Percentiles rank a stretch among this genome's conserved stretches.
Evolutionary conservation across 441 rosid genomes (phyloP).

Genomic region (Euphorbia celastroides): DNA sequence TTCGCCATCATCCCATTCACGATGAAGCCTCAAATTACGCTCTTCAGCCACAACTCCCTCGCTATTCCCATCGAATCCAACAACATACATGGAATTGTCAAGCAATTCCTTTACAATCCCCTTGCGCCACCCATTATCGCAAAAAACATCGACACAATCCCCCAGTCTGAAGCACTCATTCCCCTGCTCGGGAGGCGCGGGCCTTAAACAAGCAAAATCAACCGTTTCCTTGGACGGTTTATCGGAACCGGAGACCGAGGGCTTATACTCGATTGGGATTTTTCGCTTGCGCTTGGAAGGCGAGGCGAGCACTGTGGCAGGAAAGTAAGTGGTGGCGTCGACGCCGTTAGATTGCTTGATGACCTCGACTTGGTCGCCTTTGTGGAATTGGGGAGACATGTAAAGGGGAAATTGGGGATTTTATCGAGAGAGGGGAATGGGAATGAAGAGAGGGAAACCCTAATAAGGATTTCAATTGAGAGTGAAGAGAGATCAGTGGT

Average conservation of each 20-base stretch:
- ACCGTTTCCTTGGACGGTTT: conserved; percentile 31
- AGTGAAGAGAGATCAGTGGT: background rate
- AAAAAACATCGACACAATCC: conserved; percentile 40
- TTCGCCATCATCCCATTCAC: conserved; percentile 42
- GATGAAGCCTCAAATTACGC: conserved; percentile 38
- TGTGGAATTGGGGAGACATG: conserved; percentile 14
- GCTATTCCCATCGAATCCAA: conserved; percentile 22
- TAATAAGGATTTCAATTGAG: background rate
- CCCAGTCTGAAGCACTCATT: conserved; percentile 26
- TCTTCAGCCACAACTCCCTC: conserved; percentile 26
- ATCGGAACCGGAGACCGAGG: background rate
- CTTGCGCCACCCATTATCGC: conserved; percentile 37
- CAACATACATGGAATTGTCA: conserved; percentile 34
- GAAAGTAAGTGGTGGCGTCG: conserved; percentile 22
- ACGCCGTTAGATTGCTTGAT: conserved; percentile 17
- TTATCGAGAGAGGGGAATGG: background rate
- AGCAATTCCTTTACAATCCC: conserved; percentile 27
- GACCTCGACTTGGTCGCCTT: conserved; percentile 48
- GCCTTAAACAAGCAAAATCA: conserved; percentile 27
- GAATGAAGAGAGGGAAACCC: no score
- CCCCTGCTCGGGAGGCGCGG: conserved; percentile 29
- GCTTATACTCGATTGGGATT: conserved; percentile 30
- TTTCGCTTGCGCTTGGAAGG: conserved; percentile 22
- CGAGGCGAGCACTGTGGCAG: conserved; percentile 34
- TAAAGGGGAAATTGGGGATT: background rate